These are phyloP conservation scores for Noccaea caerulescens DNA, from an alignment of 345 rosid genomes.

Conservation along the genomic window DNA sequence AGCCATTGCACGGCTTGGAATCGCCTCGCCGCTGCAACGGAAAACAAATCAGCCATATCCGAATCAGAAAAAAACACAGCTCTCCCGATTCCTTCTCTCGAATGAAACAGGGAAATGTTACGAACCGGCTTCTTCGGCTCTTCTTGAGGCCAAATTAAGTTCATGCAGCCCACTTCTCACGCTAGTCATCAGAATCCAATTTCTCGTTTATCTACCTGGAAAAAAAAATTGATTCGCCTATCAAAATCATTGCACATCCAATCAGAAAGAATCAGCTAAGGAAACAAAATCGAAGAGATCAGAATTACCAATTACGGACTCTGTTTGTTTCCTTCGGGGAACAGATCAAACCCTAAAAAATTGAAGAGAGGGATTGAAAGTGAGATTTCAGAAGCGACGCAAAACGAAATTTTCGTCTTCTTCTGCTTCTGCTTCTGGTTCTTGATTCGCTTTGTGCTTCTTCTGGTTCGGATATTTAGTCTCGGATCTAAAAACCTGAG, in stretches of 20 bases:
- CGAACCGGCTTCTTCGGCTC: slow-evolving; percentile 90
- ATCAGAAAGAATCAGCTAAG: background rate
- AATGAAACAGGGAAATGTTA: background rate
- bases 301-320: slow-evolving; percentile 12
- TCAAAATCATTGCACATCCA: slow-evolving; percentile 7
- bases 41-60: background rate
- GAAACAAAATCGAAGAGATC: slow-evolving; percentile 18
- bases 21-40: slow-evolving; percentile 69
- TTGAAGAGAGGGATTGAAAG: background rate
- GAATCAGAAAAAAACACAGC: background rate
- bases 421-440: slow-evolving; percentile 7
- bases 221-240: background rate
- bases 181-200: slow-evolving; percentile 52
- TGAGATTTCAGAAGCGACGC: background rate
- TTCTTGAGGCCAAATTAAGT: slow-evolving; percentile 77
- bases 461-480: slow-evolving; percentile 32
- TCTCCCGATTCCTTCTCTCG: background rate
- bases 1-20: slow-evolving; percentile 81
- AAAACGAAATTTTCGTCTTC: background rate
- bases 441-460: background rate
- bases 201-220: slow-evolving; percentile 24
- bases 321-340: slow-evolving; percentile 21
- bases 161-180: slow-evolving; percentile 61
- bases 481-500: slow-evolving; percentile 23
- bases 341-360: slow-evolving; percentile 7